Evolutionary conservation across 352 stramenopile genomes (phyloP), one percentile per base, ranked within the genome.

Genomic region (Globisporangium cystogenes): DNA sequence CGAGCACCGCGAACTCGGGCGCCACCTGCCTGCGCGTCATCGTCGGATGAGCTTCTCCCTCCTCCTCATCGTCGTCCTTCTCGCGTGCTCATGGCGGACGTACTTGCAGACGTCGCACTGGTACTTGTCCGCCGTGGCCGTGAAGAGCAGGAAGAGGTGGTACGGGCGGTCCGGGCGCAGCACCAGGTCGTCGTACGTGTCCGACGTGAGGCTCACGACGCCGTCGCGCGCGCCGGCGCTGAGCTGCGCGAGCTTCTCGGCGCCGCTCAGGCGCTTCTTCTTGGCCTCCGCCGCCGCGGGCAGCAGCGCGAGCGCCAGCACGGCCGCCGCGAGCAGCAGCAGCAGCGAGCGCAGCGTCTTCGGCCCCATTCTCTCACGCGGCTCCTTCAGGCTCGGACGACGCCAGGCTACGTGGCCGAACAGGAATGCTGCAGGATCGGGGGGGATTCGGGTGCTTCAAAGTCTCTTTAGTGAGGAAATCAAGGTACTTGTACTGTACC

Each of bases 71-170:
- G 15, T 21, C 18, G 51, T 0, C 41, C 8, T n/a, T n/a, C n/a
- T n/a, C n/a, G n/a, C n/a, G n/a, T n/a, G n/a, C n/a, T n/a, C n/a
- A n/a, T n/a, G n/a, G n/a, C n/a, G n/a, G 41, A 84, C 72, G 42
- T 73, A 87, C 64, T 79, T 66, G 64, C 83, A 94, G 27, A 70
- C 72, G 31, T 88, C 83, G 53, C 83, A 94, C 33, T 71, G 75
- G 61, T 82, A 90, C 57, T 92, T 90, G 50, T 82, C 74, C 15
- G 67, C 70, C 8, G 72, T 68, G n/a, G 79, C 77, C 42, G 83
- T 94, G 65, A 89, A 87, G 37, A 94, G 60, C 42, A 92, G 55
- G 51, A 94, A 65, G 24, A 91, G 43, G 53, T 94, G 83, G 65
- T 92, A 94, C 45, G 83, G 83, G 29, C 83, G 81, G 46, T 92